Evolutionary conservation across 2,329 filamentous ascomycete genomes (phyloP).

Genomic region (Hypoxylon sp.): DNA sequence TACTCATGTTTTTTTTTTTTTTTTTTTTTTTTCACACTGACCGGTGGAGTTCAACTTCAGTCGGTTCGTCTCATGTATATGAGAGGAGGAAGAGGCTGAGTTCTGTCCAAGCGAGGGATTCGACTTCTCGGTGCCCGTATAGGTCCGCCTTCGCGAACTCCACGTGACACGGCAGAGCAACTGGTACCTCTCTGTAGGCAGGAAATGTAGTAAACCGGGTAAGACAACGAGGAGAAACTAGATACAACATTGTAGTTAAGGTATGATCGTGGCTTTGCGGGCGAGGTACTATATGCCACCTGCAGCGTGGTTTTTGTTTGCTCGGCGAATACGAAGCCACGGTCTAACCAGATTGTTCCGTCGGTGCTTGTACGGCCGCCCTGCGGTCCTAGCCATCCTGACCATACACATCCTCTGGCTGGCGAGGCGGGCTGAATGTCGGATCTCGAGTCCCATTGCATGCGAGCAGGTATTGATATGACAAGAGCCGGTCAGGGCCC

Average conservation of each 20-base stretch:
- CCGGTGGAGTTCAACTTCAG: constrained; percentile 13
- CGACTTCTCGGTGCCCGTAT: background rate
- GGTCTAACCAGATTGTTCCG: constrained; percentile 25
- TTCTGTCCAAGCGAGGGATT: background rate
- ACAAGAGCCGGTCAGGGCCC: constrained; percentile 35
- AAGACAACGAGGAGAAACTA: constrained; percentile 2
- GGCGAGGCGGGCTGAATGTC: constrained; percentile 23
- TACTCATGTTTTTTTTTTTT: no score
- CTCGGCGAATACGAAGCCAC: constrained; percentile 37
- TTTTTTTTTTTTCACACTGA: constrained; percentile 14
- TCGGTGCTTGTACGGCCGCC: constrained; percentile 20
- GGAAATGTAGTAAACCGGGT: constrained; percentile 5
- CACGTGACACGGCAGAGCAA: constrained; percentile 23
- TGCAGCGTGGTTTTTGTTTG: constrained; percentile 27
- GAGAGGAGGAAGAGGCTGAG: background rate
- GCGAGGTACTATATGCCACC: constrained; percentile 31
- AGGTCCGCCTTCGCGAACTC: constrained; percentile 18
- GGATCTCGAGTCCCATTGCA: constrained; percentile 6
- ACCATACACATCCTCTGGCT: constrained; percentile 1
- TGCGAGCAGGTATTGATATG: constrained; percentile 18
- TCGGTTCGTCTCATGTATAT: constrained; percentile 11
- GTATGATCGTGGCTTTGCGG: constrained; percentile 19
- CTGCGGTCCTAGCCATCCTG: constrained; percentile 11
- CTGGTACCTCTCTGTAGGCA: background rate
- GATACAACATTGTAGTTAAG: background rate